phyloP scores from a whole-genome alignment of 345 rosid genomes.

The Carallia pectinifolia region DNA sequence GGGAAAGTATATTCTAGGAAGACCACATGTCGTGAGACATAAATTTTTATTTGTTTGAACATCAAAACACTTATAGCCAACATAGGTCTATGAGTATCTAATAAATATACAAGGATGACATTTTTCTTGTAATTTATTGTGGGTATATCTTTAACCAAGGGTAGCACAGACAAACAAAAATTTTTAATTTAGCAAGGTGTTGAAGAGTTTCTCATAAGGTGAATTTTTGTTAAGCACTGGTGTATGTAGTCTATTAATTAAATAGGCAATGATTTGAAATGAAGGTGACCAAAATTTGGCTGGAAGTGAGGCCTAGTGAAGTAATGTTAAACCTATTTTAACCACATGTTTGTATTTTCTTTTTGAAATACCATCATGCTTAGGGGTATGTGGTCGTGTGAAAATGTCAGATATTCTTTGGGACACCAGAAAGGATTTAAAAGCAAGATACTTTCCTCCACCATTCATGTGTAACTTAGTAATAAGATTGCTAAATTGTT shows the following conservation, averaged over 20 bases:
- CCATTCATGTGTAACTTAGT: not conserved
- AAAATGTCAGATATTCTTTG: not conserved
- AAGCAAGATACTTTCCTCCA: not conserved
- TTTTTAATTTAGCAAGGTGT: not conserved
- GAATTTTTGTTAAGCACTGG: not conserved
- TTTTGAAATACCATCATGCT: not conserved
- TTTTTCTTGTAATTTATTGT: too few species aligned
- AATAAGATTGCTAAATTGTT: not conserved
- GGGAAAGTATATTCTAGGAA: too few species aligned
- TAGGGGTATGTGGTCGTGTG: not conserved
- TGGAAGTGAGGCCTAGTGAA: not conserved
- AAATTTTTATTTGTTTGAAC: too few species aligned
- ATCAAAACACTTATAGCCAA: not conserved
- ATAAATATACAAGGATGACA: not conserved
- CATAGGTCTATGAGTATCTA: not conserved
- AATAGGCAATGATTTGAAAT: not conserved
- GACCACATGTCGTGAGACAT: not conserved
- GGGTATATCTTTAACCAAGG: not conserved
- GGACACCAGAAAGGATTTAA: not conserved
- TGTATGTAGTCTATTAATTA: not conserved
- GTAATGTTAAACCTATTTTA: not conserved
- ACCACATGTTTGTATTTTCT: not conserved
- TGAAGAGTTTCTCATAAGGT: not conserved
- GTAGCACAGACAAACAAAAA: not conserved
- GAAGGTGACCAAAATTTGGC: not conserved